Evolutionary conservation across 768 basidiomycete species (phyloP), one percentile per base, ranked within the genome.

Genomic region (Boletus coccyginus): DNA sequence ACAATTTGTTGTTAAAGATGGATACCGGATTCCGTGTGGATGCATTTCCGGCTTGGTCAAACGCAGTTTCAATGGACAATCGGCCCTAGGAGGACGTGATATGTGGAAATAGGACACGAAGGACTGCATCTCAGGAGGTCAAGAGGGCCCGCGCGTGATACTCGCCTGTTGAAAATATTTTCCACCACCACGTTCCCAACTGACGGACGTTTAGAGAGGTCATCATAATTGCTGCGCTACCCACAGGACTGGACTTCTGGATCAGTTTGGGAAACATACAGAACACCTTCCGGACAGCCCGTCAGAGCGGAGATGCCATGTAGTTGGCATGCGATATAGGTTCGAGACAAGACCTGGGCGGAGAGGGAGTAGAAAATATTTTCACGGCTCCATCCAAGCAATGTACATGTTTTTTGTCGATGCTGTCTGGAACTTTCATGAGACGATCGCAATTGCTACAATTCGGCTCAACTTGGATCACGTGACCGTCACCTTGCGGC

Each of bases 241-340:
- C 51, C 56, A 84, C 82, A 86, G 57, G 38, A 65, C 41, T 59
- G 29, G 10, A 67, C 66, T 42, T 63, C 61, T 19, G 55, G 48
- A 52, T 73, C 71, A 17, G 62, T 72, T 52, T 66, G 66, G 8
- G 71, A 73, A 24, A 72, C 73, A 46, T 63, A 73, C 11, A 73
- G 32, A 5, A 65, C 58, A 7, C 79, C 81, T 24, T 57, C 36
- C 1, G 82, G 81, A 63, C 84, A 85, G 6, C 79, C 81, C 3
- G 55, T 41, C 9, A 83, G 67, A 19, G 83, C 80, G 7, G 78
- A 78, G 0, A 63, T 46, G 0, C 65, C 59, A 2, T 80, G 73
- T 7, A 78, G 56, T 60, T 85, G 83, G 59, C 83, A 84, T 11
- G 71, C 53, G 21, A 78, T 58, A 56, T 78, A 80, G 14, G 61